Evolutionary conservation across 495 filamentous ascomycete genomes (phyloP).

Genomic region (Astrocystis sublimbata): DNA sequence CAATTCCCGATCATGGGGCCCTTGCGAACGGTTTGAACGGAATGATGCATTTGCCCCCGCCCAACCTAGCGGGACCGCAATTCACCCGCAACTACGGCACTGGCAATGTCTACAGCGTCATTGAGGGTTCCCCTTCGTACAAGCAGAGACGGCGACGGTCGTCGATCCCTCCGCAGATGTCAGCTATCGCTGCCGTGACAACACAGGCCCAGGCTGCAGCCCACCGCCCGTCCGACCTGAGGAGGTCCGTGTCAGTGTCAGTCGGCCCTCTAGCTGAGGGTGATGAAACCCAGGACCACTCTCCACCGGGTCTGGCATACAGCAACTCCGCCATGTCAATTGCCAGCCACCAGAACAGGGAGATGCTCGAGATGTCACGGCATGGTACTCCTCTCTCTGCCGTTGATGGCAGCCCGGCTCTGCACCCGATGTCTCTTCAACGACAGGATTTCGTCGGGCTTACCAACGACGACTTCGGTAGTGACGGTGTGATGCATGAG

Average conservation of each 20-base stretch:
- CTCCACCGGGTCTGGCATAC: conserved; percentile 68
- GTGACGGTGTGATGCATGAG: conserved; percentile 60
- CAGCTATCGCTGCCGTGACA: conserved; percentile 62
- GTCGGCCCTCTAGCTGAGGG: conserved; percentile 79
- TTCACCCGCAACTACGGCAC: conserved; percentile 72
- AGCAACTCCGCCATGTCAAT: conserved; percentile 60
- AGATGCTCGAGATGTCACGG: conserved; percentile 74
- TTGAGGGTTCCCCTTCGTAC: conserved; percentile 97
- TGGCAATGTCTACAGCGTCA: conserved; percentile 88
- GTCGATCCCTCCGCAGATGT: conserved; percentile 77
- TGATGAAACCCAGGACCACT: conserved; percentile 69
- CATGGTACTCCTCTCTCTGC: conserved; percentile 84
- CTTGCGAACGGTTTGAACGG: conserved; percentile 65
- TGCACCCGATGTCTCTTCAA: conserved; percentile 65
- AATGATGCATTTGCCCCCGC: conserved; percentile 89
- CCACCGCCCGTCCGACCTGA: conserved; percentile 78
- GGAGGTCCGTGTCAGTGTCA: conserved; percentile 88
- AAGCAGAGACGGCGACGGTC: conserved; percentile 94
- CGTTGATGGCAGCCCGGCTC: conserved; percentile 73
- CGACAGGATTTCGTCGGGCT: conserved; percentile 61
- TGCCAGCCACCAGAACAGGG: conserved; percentile 57
- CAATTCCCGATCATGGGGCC: conserved; percentile 76
- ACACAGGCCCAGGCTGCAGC: conserved; percentile 55
- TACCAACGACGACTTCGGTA: conserved; percentile 62
- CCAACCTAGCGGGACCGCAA: conserved; percentile 74